phyloP scores from a whole-genome alignment of 75 land plant genomes.

The Larix kaempferi region DNA sequence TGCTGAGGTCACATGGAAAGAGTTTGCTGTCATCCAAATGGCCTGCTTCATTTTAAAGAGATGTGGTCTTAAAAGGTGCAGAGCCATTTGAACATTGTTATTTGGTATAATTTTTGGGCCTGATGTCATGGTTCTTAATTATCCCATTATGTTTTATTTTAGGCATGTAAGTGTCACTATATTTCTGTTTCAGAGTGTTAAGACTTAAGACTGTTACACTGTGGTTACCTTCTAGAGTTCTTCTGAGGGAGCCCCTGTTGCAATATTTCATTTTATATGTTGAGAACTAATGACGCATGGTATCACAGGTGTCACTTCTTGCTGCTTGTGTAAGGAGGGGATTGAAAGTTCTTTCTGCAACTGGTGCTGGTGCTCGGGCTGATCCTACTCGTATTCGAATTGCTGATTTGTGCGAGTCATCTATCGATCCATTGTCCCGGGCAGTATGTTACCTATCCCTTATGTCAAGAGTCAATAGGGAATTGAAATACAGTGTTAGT shows the following conservation, averaged over 20 bases:
- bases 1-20: not conserved
- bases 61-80: not conserved
- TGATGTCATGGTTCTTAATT: not conserved
- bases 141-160: not conserved
- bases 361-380: slow-evolving; percentile 98
- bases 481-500: not conserved
- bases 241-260: not conserved
- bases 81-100: not conserved
- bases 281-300: not conserved
- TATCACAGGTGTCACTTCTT: slow-evolving; percentile 78
- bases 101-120: not conserved
- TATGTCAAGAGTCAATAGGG: not conserved
- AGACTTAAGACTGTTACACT: not conserved
- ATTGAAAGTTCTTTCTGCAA: slow-evolving; percentile 86
- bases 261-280: not conserved
- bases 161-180: not conserved
- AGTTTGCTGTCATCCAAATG: not conserved
- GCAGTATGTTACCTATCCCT: slow-evolving; percentile 46
- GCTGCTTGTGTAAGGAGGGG: slow-evolving; percentile 90
- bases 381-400: slow-evolving; percentile 96
- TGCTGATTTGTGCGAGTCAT: slow-evolving; percentile 92
- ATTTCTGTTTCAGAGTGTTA: not conserved
- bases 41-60: not conserved
- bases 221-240: too few relatives aligned
- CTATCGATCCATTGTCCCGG: slow-evolving; percentile 90